Conservation (phyloP, 179 eudicot species). For the Sideroxylon spinosum region DNA sequence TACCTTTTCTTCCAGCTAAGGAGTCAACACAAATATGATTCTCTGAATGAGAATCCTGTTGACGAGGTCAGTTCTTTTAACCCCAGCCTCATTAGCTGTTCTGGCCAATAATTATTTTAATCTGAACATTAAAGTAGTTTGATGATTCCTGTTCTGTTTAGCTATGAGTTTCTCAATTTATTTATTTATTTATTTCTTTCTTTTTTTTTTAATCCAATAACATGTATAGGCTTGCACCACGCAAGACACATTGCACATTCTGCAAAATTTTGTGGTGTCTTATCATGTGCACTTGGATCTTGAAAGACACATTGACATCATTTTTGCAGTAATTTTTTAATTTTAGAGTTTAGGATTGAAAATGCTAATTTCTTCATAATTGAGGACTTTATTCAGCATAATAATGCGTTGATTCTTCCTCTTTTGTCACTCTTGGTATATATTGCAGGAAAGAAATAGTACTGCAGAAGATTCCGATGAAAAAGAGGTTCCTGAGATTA, state of each 20-base stretch:
- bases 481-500: conserved; percentile 70
- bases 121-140: not conserved
- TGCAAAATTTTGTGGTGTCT: not conserved
- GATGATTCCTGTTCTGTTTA: too few relatives aligned
- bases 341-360: not conserved
- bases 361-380: not conserved
- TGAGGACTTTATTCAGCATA: conserved; percentile 4
- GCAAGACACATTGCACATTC: not conserved
- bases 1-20: conserved; percentile 78
- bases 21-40: conserved; percentile 50
- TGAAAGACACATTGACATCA: not conserved
- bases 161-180: too few relatives aligned
- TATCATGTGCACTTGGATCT: not conserved
- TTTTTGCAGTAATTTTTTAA: not conserved
- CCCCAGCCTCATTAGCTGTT: conserved; percentile 6
- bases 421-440: not conserved
- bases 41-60: conserved; percentile 51
- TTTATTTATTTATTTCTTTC: too few relatives aligned
- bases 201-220: not conserved
- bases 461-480: conserved; percentile 43
- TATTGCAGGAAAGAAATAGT: conserved; percentile 44
- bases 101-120: not conserved
- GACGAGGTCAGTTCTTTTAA: conserved; percentile 37
- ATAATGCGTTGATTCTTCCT: not conserved
- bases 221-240: not conserved